Evolutionary conservation across 1,139 yeast genomes (phyloP), one percentile per base, ranked within the genome.

Genomic region (Petasospora rhodanensis): DNA sequence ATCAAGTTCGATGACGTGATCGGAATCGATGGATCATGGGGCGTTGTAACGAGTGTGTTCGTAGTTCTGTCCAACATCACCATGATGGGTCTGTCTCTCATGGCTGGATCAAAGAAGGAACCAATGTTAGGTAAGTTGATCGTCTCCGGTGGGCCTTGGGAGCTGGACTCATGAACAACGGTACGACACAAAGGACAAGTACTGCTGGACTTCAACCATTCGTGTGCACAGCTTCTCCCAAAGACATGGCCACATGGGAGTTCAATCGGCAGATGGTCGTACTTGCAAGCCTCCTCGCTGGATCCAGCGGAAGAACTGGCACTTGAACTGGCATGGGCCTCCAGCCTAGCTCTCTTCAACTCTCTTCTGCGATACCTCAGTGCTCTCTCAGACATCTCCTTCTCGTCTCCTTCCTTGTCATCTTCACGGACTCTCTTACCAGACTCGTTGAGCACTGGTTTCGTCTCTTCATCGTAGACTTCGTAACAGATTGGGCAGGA

Each of bases 201-300:
- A 21, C 74, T 66, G 38, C 80, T 75, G 29, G 68, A 63, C 40
- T 68, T 67, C 33, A 86, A 70, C 96, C 96, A 86, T 45, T 79
- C 81, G 41, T 64, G 68, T 24, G 84, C 61, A 59, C 96, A 86
- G 18, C 70, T 70, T 42, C 74, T 68, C 5, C 95, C 95, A 61
- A 85, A 84, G 1, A 74, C 52, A 52, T 84, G 95, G 8, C 76
- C 76, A 58, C 97, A 89, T 0, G 95, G 93, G 71, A 89, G 66
- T 42, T 70, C 64, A 2, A 82, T 63, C 0, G 96, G 80, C 7
- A 68, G 55, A 56, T 87, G 96, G 7, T 59, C 55, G 49, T 68
- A 76, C 5, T 28, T 27, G n/a, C n/a, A n/a, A n/a, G n/a, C n/a
- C n/a, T n/a, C n/a, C n/a, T n/a, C n/a, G n/a, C n/a, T n/a, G n/a